Percentiles rank a stretch among this genome's conserved stretches.
These are phyloP conservation scores for Casaregolazyma lundiana DNA, from an alignment of 1,139 yeast species.

Conservation along the genomic window DNA sequence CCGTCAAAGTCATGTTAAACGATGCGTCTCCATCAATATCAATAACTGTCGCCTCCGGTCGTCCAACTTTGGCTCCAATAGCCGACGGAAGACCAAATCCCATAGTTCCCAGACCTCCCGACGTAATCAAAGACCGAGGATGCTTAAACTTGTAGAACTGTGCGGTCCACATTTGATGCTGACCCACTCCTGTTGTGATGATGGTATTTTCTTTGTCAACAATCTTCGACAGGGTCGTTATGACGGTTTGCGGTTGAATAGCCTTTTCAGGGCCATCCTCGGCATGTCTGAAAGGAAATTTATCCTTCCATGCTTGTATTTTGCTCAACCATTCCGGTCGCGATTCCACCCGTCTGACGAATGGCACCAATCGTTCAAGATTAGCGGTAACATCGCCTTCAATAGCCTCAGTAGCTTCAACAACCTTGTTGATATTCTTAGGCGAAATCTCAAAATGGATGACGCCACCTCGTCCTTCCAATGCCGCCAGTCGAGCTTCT, in stretches of 20 bases:
- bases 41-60: conserved; percentile 89
- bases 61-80: conserved; percentile 95
- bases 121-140: conserved; percentile 90
- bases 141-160: conserved; percentile 91
- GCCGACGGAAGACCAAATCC: conserved; percentile 97
- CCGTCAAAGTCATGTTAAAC: conserved; percentile 93
- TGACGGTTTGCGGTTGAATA: conserved; percentile 91
- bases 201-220: conserved; percentile 69
- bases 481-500: conserved; percentile 82
- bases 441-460: conserved; percentile 94
- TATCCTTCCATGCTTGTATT: conserved; percentile 75
- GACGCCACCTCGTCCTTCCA: conserved; percentile 89
- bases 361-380: conserved; percentile 66
- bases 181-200: conserved; percentile 97
- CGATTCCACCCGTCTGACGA: conserved; percentile 52
- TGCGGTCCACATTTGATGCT: conserved; percentile 99
- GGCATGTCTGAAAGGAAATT: conserved; percentile 81
- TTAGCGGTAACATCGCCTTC: conserved; percentile 93
- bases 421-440: conserved; percentile 95
- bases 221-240: conserved; percentile 70
- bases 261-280: conserved; percentile 57
- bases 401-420: conserved; percentile 92
- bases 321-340: conserved; percentile 78
- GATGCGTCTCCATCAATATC: conserved; percentile 99
- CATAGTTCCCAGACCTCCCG: conserved; percentile 99